Evolutionary conservation across 345 rosid genomes (phyloP).

Genomic region (Camelina sativa): DNA sequence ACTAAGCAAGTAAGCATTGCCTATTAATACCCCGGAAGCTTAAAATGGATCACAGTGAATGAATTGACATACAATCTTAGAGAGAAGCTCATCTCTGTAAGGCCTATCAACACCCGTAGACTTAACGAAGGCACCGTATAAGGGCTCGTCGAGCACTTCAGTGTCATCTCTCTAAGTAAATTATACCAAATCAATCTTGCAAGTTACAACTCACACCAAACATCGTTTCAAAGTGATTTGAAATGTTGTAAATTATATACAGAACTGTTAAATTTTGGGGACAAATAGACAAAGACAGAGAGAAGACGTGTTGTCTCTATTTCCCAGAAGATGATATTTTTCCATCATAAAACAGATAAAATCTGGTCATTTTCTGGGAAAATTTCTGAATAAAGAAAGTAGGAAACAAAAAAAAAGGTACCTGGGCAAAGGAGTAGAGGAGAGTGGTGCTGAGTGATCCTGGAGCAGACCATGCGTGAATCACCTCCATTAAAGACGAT

Average conservation of each 20-base stretch:
- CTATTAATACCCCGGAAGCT: neutral
- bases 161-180: conserved; percentile 68
- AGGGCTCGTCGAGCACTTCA: conserved; percentile 80
- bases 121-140: conserved; percentile 63
- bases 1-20: neutral
- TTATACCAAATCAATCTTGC: conserved; percentile 6
- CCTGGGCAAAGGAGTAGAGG: conserved; percentile 93
- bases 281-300: too few species aligned
- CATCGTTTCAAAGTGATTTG: neutral
- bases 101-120: conserved; percentile 66
- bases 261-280: too few species aligned
- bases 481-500: conserved; percentile 54
- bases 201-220: conserved; percentile 1
- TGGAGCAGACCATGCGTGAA: conserved; percentile 90
- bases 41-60: neutral
- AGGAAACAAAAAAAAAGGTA: conserved; percentile 11
- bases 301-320: too few species aligned
- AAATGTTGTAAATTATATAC: neutral
- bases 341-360: too few species aligned
- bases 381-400: conserved; percentile 5
- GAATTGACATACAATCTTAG: conserved; percentile 57
- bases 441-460: conserved; percentile 85
- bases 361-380: too few species aligned
- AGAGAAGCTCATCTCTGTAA: conserved; percentile 67
- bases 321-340: neutral